Evolutionary conservation across 306 rosid species (phyloP).

Genomic region (Quercus cerris): DNA sequence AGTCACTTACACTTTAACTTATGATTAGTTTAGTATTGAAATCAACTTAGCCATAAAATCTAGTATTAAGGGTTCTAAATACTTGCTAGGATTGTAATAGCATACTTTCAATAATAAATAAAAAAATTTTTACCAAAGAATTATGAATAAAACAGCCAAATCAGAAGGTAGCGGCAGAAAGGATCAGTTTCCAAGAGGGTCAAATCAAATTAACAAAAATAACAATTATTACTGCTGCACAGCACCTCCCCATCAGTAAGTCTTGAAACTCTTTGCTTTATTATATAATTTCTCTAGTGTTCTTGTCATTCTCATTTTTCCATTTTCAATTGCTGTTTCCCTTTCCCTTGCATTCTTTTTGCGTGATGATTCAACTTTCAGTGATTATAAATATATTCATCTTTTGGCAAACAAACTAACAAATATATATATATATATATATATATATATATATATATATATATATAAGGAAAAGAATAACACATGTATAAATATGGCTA

Average conservation of each 20-base stretch:
- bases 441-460: not conserved
- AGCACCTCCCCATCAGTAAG: no score
- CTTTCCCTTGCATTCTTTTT: not conserved
- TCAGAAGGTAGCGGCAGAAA: not conserved
- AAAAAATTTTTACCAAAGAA: not conserved
- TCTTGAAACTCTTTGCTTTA: no score
- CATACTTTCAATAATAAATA: no score
- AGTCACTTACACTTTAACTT: no score
- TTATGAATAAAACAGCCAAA: not conserved
- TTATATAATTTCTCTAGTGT: no score
- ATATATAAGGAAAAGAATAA: not conserved
- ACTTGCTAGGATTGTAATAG: no score
- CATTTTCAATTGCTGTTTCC: not conserved
- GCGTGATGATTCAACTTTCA: not conserved
- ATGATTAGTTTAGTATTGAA: no score
- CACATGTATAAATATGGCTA: not conserved
- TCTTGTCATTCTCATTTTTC: not conserved
- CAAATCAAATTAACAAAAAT: not conserved
- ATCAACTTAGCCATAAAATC: no score
- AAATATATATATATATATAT: not conserved
- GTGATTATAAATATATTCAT: not conserved
- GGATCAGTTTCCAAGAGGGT: not conserved
- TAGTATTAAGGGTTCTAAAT: no score
- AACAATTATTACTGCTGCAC: no score
- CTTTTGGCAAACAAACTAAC: not conserved